Conservation (phyloP, 2,329 filamentous ascomycete genomes). For the Xylaria sp. region DNA sequence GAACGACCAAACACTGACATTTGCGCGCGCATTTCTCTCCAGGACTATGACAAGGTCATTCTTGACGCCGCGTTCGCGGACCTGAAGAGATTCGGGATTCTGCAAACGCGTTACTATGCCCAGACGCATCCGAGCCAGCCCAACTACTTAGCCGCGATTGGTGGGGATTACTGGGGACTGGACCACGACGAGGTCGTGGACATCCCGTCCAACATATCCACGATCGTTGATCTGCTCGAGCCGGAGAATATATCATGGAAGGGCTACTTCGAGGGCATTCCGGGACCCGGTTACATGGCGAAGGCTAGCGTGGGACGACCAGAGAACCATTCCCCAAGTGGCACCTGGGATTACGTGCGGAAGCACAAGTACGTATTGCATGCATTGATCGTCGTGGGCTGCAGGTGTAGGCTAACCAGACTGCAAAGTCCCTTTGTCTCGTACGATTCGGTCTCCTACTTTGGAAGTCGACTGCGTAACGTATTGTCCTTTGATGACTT, state of each 20-base stretch:
- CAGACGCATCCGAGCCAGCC: conserved; percentile 43
- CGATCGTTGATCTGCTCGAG: conserved; percentile 43
- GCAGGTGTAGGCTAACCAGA: background rate
- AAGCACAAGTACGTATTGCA: conserved; percentile 35
- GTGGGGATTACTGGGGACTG: conserved; percentile 44
- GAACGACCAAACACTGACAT: conserved; percentile 9
- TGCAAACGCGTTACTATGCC: conserved; percentile 41
- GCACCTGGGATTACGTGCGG: conserved; percentile 36
- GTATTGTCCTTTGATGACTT: conserved; percentile 61
- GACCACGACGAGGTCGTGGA: conserved; percentile 42
- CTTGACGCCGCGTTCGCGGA: conserved; percentile 37
- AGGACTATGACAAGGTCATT: conserved; percentile 42
- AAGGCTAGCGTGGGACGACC: conserved; percentile 32
- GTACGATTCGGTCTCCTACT: conserved; percentile 37
- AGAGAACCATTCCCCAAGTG: conserved; percentile 21
- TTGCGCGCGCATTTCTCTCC: background rate
- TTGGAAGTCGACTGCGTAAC: conserved; percentile 46
- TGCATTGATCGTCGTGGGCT: background rate
- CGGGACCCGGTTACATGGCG: conserved; percentile 44
- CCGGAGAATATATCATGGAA: conserved; percentile 38
- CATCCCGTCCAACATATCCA: conserved; percentile 42
- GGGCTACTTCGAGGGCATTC: conserved; percentile 43
- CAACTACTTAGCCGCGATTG: conserved; percentile 44
- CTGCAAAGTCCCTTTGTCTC: conserved; percentile 37
- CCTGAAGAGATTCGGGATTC: conserved; percentile 40